These are phyloP conservation scores for Oryza meridionalis DNA, from an alignment of 176 grass and related monocot species.

Conservation along the genomic window DNA sequence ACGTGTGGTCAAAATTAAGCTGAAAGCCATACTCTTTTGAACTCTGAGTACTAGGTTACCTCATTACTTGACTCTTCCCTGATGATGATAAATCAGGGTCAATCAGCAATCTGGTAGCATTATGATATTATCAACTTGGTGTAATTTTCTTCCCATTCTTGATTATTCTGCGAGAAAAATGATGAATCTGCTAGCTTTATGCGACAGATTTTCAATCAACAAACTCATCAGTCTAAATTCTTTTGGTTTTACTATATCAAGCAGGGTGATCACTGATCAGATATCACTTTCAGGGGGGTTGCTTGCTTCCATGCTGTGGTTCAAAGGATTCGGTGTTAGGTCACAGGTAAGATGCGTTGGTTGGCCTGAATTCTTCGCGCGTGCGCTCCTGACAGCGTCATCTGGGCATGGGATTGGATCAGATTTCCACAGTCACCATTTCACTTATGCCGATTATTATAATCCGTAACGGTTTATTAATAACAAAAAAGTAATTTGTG, in stretches of 20 bases:
- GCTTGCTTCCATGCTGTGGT: neutral
- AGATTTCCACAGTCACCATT: neutral
- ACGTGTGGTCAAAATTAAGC: conserved; percentile 7
- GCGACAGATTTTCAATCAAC: neutral
- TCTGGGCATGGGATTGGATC: neutral
- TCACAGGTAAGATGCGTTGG: neutral
- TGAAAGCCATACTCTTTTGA: conserved; percentile 13
- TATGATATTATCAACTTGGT: neutral
- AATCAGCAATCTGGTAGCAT: neutral
- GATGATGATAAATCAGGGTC: conserved; percentile 1
- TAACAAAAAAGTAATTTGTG: no score
- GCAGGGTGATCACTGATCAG: neutral
- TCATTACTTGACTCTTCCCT: neutral
- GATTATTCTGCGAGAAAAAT: neutral
- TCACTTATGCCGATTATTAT: no score
- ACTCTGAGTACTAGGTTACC: neutral
- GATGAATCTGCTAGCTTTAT: neutral
- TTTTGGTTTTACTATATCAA: neutral
- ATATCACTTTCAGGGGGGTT: conserved; percentile 14
- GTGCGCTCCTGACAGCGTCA: conserved; percentile 18
- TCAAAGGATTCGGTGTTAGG: conserved; percentile 32
- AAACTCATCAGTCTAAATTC: neutral
- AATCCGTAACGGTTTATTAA: no score
- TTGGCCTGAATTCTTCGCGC: conserved; percentile 13
- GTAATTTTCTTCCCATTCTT: neutral